Conservation (phyloP, 495 filamentous ascomycete species). For the Achaetomiella virescens region DNA sequence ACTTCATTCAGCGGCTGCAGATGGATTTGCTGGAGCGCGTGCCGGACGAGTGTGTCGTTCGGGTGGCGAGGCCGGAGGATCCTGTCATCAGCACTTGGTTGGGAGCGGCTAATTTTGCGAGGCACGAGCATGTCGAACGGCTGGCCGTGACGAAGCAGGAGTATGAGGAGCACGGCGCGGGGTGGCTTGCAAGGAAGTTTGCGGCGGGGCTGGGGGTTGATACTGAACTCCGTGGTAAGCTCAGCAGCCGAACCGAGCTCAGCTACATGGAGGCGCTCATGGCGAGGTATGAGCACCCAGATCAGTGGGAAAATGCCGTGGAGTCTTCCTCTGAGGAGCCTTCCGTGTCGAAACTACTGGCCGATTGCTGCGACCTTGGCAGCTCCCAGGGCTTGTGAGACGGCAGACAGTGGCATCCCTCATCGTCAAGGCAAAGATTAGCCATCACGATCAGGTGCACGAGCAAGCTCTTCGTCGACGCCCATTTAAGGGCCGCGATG, state of each 20-base stretch:
- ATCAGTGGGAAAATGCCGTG: too few relatives aligned
- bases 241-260: background rate
- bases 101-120: slow-evolving; percentile 71
- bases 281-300: too few relatives aligned
- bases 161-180: slow-evolving; percentile 79
- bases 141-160: slow-evolving; percentile 76
- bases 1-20: slow-evolving; percentile 79
- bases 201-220: slow-evolving; percentile 29
- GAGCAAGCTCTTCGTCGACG: too few relatives aligned
- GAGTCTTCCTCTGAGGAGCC: too few relatives aligned
- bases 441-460: too few relatives aligned
- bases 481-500: too few relatives aligned
- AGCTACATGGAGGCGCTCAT: too few relatives aligned
- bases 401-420: too few relatives aligned
- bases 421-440: too few relatives aligned
- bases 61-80: slow-evolving; percentile 63
- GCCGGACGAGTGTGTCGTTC: slow-evolving; percentile 69
- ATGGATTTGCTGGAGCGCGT: slow-evolving; percentile 68
- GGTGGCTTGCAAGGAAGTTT: slow-evolving; percentile 73
- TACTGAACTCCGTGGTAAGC: slow-evolving; percentile 1
- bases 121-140: slow-evolving; percentile 54
- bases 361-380: too few relatives aligned
- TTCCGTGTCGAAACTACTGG: too few relatives aligned
- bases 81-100: slow-evolving; percentile 79
- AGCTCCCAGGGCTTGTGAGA: too few relatives aligned